Evolutionary conservation across 2,329 filamentous ascomycete species (phyloP).

Genomic region (Fonsecaea monophora): DNA sequence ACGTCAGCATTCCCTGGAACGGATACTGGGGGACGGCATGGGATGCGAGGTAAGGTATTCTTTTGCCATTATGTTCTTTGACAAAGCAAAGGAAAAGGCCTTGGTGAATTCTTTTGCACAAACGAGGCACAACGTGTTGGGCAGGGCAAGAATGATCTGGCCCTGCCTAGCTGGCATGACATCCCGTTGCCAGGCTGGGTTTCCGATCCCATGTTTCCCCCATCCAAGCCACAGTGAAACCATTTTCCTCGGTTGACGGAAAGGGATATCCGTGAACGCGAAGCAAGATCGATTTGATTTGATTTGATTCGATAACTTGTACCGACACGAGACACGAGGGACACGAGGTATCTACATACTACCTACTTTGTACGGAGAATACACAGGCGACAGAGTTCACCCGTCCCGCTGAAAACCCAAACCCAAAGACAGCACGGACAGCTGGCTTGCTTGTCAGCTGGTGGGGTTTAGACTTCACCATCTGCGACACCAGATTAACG

Average conservation of each 20-base stretch:
- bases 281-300: too few relatives aligned
- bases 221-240: not conserved
- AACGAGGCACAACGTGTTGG: too few relatives aligned
- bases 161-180: not conserved
- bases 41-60: too few relatives aligned
- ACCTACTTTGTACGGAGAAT: too few relatives aligned
- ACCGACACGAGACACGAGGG: too few relatives aligned
- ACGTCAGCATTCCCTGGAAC: not conserved
- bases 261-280: not conserved
- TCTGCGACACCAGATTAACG: not conserved
- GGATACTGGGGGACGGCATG: not conserved
- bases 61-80: too few relatives aligned
- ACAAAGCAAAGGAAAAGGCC: too few relatives aligned
- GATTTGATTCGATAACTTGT: too few relatives aligned
- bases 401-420: not conserved
- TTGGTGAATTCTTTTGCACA: too few relatives aligned
- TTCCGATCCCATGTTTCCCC: not conserved
- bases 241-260: slow-evolving; percentile 1
- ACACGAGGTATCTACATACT: too few relatives aligned
- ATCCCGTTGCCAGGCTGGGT: not conserved
- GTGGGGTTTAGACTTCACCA: not conserved
- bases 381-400: not conserved
- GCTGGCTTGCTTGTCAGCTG: too few relatives aligned
- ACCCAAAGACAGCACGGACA: not conserved
- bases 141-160: not conserved